Evolutionary conservation across 306 rosid species (phyloP), one percentile per base, ranked within the genome.

Genomic region (Lupinus albus): DNA sequence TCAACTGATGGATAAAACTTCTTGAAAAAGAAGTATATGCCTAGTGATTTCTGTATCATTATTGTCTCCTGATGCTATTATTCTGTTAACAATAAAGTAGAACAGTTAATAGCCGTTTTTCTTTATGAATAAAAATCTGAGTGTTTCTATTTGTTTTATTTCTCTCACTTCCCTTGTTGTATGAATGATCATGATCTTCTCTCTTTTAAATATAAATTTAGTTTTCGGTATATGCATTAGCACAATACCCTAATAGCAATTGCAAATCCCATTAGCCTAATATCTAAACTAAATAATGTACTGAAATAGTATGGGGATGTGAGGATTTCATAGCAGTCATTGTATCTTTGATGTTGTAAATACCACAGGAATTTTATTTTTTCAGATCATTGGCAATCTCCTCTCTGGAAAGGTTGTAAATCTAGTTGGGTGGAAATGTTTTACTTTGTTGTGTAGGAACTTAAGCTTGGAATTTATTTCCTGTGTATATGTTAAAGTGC

Each of bases 1-100:
- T 61, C 96, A 89, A 72, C 89, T 92, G 79, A 92, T 89, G 91
- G 98, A 92, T 64, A 89, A 92, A 81, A 13, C 86, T 12, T 85
- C 82, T 15, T 87, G 28, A 15, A 30, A 10, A 59, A 61, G 45
- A 61, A 67, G 35, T 25, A 4, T 11, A 21, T 64, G 16, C 36
- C 13, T 9, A 0, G 65, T 50, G 68, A 58, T 74, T 69, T 61
- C 18, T 73, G 72, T 72, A 71, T 72, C 44, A 57, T 74, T 46
- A 49, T 67, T 60, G 69, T 10, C 10, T 62, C 68, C 30, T 25
- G 30, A 25, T 46, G 41, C 32, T 42, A 35, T 63, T 47, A 6
- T 57, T 67, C 17, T 56, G 46, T 62, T 74, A 67, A 55, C 73
- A 66, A 51, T 59, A 36, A 61, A 56, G 47, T 28, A 14, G 71